Evolutionary conservation across 345 rosid genomes (phyloP), one percentile per base, ranked within the genome.

Genomic region (Euphorbia peplus): DNA sequence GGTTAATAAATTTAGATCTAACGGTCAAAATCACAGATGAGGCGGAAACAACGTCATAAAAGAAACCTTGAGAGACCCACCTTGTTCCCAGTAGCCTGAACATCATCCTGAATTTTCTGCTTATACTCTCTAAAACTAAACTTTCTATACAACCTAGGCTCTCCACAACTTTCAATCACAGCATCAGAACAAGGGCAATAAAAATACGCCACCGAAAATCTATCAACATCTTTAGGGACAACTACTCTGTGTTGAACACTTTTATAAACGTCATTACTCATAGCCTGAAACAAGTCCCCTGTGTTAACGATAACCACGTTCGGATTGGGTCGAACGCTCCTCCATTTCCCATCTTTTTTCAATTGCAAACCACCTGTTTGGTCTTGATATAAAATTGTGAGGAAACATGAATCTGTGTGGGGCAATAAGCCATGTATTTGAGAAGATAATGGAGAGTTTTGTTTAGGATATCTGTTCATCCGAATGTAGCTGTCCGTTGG

Each of bases 401-500:
- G 77, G 63, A 92, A 86, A 75, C 82, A 81, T 12, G 84, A 72
- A 53, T 88, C 96, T 26, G 96, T 90, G 77, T 92, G 98, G 51
- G 96, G 92, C 55, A 90, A 60, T n/a, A 90, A 21, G 25, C 98
- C 98, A 24, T 72, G 77, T 42, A 90, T 72, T 73, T 79, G 56
- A 3, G 81, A 74, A 62, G 87, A 73, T 61, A 63, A 63, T 5
- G 82, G 89, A 69, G 89, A 80, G 16, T 88, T 86, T 67, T 89
- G 79, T n/a, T 88, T 87, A 16, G 91, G 95, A 22, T 92, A 92
- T 81, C 92, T 77, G 69, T 90, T 92, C 77, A 90, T 66, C 47
- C 98, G 81, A 39, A 88, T 68, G 75, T 70, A 81, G 68, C 90
- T 80, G 57, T 78, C 78, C 47, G 63, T 72, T 8, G 80, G 58